Base-by-base conservation (phyloP, 164 flowering plant species). In the Stephania japonica region DNA sequence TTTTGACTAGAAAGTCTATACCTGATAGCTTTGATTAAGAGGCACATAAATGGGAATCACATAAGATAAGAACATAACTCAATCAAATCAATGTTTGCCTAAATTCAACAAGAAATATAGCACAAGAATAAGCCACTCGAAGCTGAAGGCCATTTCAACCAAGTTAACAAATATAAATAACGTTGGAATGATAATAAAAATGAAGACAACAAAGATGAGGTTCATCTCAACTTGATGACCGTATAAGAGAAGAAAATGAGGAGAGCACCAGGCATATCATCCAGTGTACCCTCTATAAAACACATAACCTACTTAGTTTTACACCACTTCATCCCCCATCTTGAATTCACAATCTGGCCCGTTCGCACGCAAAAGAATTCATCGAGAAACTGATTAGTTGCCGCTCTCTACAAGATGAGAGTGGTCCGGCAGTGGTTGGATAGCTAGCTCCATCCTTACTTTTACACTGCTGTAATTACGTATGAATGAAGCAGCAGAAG, bases 301-400 rank as follows among this genome's bases (percentile, higher is more conserved):
- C 62, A 56, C 21, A 56, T 19, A 47, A 2, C 62, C 5, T 21
- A 27, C 61, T 56, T 19, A 61, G 42, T 42, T 42, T 69, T 43
- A 42, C 72, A 75, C 42, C 24, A 38, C 76, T 56, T 68, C 76
- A 69, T 49, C 70, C 61, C 9, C 25, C 66, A 43, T 4, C 38
- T 32, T 32, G 38, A 67, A 47, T 75, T 69, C 76, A 74, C 76
- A 32, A 61, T 62, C 68, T 41, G 67, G 61, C 59, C 11, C 24
- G 43, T 74, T 18, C 19, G 27, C 42, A 13, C 43, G 6, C n/a
- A 41, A 71, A 38, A 21, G n/a, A 69, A 47, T 49, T 14, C 16
- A 23, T 56, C 62, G 19, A 56, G 16, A 5, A 56, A 56, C 62
- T 56, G 62, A 56, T 56, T 56, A 19, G 62, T 56, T 32, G 19